Percentiles rank a stretch among this genome's conserved stretches.
Evolutionary conservation across 805 yeast genomes (phyloP).

Genomic region (Starmerella sp.): DNA sequence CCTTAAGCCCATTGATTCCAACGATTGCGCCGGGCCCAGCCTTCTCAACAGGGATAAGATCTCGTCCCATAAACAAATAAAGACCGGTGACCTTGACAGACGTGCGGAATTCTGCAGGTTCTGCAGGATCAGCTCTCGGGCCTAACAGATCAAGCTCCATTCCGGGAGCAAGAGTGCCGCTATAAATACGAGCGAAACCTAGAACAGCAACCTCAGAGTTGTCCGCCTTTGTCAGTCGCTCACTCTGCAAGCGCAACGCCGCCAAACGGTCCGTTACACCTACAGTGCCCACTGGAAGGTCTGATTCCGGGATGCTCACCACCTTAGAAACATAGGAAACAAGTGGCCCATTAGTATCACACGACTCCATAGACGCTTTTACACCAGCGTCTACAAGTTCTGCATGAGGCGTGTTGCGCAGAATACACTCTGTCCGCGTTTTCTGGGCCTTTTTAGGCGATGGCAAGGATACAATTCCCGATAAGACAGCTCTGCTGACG

Average conservation of each 20-base stretch:
- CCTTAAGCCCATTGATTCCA: slow-evolving; percentile 85
- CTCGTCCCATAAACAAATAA: slow-evolving; percentile 85
- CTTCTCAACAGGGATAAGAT: slow-evolving; percentile 57
- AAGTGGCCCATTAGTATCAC: slow-evolving; percentile 56
- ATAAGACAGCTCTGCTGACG: slow-evolving; percentile 68
- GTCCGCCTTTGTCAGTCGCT: slow-evolving; percentile 32
- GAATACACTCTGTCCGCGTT: slow-evolving; percentile 54
- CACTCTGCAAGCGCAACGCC: slow-evolving; percentile 41
- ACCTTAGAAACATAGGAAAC: slow-evolving; percentile 83
- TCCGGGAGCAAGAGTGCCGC: slow-evolving; percentile 71
- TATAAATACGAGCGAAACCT: slow-evolving; percentile 80
- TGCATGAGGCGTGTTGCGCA: slow-evolving; percentile 47
- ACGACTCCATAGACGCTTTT: slow-evolving; percentile 43
- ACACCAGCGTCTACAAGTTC: slow-evolving; percentile 40
- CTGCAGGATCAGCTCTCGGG: slow-evolving; percentile 71
- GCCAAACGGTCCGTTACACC: slow-evolving; percentile 24
- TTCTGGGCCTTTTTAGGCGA: slow-evolving; percentile 71
- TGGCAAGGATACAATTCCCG: slow-evolving; percentile 80
- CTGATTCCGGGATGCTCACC: slow-evolving; percentile 71
- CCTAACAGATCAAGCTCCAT: slow-evolving; percentile 66
- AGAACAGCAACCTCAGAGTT: slow-evolving; percentile 50
- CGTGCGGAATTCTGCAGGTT: slow-evolving; percentile 43
- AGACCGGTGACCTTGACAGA: slow-evolving; percentile 55
- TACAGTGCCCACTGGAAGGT: slow-evolving; percentile 43
- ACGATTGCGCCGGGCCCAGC: slow-evolving; percentile 95